These are phyloP conservation scores for Colletotrichum karsti DNA, from an alignment of 2,329 filamentous ascomycete species.

Conservation along the genomic window DNA sequence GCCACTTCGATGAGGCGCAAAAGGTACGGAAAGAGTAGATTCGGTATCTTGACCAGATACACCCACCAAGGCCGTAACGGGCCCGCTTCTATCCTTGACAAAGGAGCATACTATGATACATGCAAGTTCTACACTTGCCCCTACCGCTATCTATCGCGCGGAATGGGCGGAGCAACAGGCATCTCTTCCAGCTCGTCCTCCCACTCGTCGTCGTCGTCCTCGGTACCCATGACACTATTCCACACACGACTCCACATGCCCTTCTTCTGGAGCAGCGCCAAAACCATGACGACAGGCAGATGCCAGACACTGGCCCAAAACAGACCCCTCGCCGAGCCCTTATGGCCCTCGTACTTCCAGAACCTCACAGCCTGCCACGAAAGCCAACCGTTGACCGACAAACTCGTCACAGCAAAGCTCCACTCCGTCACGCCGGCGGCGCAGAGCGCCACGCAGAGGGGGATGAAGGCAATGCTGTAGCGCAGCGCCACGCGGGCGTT, in stretches of 20 bases:
- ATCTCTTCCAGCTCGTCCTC: slow-evolving; percentile 65
- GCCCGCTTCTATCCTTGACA: not conserved
- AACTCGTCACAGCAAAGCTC: slow-evolving; percentile 83
- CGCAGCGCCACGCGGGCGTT: slow-evolving; percentile 89
- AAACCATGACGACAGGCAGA: slow-evolving; percentile 85
- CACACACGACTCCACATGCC: slow-evolving; percentile 89
- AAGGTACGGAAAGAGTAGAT: not conserved
- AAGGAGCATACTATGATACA: slow-evolving; percentile 23
- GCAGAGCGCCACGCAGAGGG: slow-evolving; percentile 84
- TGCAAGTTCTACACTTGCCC: not conserved
- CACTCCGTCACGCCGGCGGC: slow-evolving; percentile 84
- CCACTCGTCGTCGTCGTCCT: slow-evolving; percentile 60
- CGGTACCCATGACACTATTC: slow-evolving; percentile 68
- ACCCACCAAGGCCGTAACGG: not conserved
- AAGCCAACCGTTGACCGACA: slow-evolving; percentile 88
- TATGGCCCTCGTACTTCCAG: slow-evolving; percentile 79
- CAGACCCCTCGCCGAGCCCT: slow-evolving; percentile 81
- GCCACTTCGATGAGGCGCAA: not conserved
- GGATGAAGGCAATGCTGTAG: slow-evolving; percentile 87
- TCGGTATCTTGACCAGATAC: not conserved
- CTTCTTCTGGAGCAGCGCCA: slow-evolving; percentile 93
- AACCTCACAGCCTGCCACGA: slow-evolving; percentile 81
- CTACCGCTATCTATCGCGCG: slow-evolving; percentile 2
- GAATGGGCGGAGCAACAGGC: slow-evolving; percentile 28
- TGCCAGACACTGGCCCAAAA: slow-evolving; percentile 99